These are phyloP conservation scores for Soucietia sequanensis DNA, from an alignment of 805 yeast species.

Conservation along the genomic window DNA sequence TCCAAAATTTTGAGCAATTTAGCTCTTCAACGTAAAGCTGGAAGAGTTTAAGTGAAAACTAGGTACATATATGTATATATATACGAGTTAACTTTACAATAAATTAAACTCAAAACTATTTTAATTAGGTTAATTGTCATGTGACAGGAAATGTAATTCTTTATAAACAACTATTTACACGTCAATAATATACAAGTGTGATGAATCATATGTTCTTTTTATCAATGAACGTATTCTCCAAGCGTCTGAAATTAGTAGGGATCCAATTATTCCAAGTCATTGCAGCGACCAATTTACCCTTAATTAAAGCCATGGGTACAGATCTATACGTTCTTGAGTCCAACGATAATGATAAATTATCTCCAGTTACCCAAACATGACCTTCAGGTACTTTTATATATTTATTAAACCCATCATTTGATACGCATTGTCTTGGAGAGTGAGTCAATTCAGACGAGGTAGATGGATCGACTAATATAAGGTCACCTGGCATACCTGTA, in stretches of 20 bases:
- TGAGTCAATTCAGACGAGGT: constrained; percentile 45
- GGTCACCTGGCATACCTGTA: constrained; percentile 95
- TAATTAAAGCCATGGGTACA: constrained; percentile 84
- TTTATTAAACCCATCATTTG: constrained; percentile 46
- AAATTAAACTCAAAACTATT: too few relatives aligned
- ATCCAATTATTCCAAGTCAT: constrained; percentile 48
- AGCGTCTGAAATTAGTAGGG: constrained; percentile 55
- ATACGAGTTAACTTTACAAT: too few relatives aligned
- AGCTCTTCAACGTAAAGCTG: constrained; percentile 28
- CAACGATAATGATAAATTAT: constrained; percentile 79
- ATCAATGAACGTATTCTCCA: constrained; percentile 55
- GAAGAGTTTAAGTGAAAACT: constrained; percentile 16
- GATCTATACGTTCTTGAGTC: constrained; percentile 89
- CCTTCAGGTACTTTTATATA: constrained; percentile 86
- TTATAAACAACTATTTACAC: not conserved
- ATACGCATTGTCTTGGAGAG: constrained; percentile 19
- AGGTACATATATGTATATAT: not conserved
- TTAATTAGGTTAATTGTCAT: too few relatives aligned
- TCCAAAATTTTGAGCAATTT: constrained; percentile 60
- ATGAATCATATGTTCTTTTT: too few relatives aligned
- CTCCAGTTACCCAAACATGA: constrained; percentile 97
- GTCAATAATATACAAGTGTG: too few relatives aligned
- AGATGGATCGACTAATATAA: constrained; percentile 78
- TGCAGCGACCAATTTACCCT: constrained; percentile 83
- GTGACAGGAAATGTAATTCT: not conserved